Evolutionary conservation across 2,329 filamentous ascomycete genomes (phyloP).

Genomic region (Clonostachys rosea): DNA sequence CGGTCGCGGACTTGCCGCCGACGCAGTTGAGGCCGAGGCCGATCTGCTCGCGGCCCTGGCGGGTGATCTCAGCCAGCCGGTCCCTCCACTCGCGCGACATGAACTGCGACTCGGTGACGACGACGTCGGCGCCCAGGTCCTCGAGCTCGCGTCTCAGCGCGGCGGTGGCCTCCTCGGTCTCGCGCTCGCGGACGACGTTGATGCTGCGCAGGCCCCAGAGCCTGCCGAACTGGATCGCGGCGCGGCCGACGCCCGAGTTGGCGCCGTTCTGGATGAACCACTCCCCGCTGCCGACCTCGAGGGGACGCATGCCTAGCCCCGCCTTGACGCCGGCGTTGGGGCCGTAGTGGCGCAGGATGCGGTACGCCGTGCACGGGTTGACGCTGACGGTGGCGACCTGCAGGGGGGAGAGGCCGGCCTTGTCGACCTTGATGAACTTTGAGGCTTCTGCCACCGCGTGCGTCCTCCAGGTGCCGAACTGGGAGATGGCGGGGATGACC

Average conservation of each 20-base stretch:
- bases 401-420: constrained; percentile 63
- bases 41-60: constrained; percentile 66
- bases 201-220: constrained; percentile 89
- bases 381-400: constrained; percentile 87
- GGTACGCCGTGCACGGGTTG: constrained; percentile 91
- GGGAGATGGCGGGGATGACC: constrained; percentile 81
- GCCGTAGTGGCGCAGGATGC: constrained; percentile 82
- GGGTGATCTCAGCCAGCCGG: constrained; percentile 60
- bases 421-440: constrained; percentile 65
- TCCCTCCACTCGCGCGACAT: constrained; percentile 56
- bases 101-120: constrained; percentile 53
- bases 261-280: constrained; percentile 98
- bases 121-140: constrained; percentile 50
- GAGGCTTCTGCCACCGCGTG: constrained; percentile 65
- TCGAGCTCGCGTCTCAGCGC: constrained; percentile 46
- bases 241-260: constrained; percentile 87
- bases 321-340: constrained; percentile 37
- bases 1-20: constrained; percentile 77
- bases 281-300: constrained; percentile 52
- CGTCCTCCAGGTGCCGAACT: constrained; percentile 92
- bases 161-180: constrained; percentile 59
- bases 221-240: constrained; percentile 81
- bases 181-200: constrained; percentile 77
- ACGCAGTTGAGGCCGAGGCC: constrained; percentile 88
- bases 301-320: constrained; percentile 37